These are phyloP conservation scores for Elsinoe ampelina DNA, from an alignment of 2,329 filamentous ascomycete genomes.

Conservation along the genomic window DNA sequence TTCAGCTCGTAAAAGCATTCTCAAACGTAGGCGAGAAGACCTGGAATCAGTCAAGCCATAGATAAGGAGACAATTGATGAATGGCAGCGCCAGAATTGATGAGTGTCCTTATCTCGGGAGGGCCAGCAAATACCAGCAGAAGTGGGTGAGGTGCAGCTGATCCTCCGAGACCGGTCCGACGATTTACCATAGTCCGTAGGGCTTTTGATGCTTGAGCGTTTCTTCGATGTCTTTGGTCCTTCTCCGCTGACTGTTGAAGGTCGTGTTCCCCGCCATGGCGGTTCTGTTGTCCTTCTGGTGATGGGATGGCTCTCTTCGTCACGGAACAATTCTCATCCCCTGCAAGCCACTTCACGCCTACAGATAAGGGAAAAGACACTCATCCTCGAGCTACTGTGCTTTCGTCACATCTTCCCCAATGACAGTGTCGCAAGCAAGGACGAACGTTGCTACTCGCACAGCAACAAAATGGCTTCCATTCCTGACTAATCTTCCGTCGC, in stretches of 20 bases:
- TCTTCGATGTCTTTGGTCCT: no score
- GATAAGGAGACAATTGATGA: background rate
- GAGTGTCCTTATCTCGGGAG: background rate
- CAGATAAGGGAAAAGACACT: background rate
- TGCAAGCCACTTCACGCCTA: no score
- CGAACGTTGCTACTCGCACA: background rate
- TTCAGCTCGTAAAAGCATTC: background rate
- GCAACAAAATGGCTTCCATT: conserved; percentile 9
- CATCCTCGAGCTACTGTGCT: background rate
- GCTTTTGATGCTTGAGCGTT: no score
- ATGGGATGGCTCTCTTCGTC: no score
- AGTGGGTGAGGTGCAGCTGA: background rate
- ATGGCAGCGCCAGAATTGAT: conserved; percentile 1
- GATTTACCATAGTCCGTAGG: background rate
- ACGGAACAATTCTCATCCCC: no score
- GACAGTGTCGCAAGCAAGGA: background rate
- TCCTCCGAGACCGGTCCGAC: background rate
- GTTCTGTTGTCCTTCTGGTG: no score
- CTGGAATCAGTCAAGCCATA: background rate
- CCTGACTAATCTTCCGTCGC: background rate
- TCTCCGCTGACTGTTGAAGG: no score
- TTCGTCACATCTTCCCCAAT: no score
- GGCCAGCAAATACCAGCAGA: background rate
- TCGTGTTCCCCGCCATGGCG: no score
- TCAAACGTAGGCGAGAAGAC: background rate